Conservation (phyloP, 2,329 filamentous ascomycete genomes). For the Teratosphaeria gauchensis region DNA sequence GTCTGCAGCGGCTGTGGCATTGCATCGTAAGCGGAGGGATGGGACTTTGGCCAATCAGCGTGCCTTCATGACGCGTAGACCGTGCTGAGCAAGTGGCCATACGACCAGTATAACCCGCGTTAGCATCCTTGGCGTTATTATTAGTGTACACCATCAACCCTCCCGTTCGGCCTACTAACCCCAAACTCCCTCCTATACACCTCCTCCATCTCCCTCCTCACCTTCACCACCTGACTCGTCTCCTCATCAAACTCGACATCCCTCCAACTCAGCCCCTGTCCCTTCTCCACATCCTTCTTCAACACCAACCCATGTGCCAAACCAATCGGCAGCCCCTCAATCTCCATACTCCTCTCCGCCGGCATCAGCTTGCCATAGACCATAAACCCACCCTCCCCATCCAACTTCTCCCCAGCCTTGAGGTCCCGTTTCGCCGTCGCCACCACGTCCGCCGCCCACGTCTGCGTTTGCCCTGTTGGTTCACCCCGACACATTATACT, state of each 20-base stretch:
- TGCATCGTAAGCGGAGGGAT: neutral
- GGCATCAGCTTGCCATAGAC: slow-evolving; percentile 38
- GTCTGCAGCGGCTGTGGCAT: neutral
- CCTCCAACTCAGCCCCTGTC: slow-evolving; percentile 34
- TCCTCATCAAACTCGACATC: slow-evolving; percentile 36
- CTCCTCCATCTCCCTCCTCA: slow-evolving; percentile 37
- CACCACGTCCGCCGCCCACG: slow-evolving; percentile 37
- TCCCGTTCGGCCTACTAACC: neutral
- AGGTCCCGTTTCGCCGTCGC: slow-evolving; percentile 39
- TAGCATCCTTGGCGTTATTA: too few species aligned
- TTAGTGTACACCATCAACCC: neutral
- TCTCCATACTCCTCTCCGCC: slow-evolving; percentile 31
- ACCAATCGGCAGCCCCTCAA: slow-evolving; percentile 35
- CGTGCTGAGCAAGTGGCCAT: too few species aligned
- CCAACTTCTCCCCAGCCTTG: slow-evolving; percentile 35
- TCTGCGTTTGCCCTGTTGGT: slow-evolving; percentile 37
- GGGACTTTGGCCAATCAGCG: too few species aligned
- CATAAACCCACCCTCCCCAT: slow-evolving; percentile 38
- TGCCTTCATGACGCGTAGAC: too few species aligned
- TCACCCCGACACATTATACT: slow-evolving; percentile 38
- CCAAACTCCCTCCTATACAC: slow-evolving; percentile 22
- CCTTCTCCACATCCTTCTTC: slow-evolving; percentile 33
- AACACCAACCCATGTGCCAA: slow-evolving; percentile 35
- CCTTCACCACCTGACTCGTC: slow-evolving; percentile 28
- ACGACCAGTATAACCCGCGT: too few species aligned